These are phyloP conservation scores for Leccinum olivaceopallidum DNA, from an alignment of 768 basidiomycete genomes.

Conservation along the genomic window DNA sequence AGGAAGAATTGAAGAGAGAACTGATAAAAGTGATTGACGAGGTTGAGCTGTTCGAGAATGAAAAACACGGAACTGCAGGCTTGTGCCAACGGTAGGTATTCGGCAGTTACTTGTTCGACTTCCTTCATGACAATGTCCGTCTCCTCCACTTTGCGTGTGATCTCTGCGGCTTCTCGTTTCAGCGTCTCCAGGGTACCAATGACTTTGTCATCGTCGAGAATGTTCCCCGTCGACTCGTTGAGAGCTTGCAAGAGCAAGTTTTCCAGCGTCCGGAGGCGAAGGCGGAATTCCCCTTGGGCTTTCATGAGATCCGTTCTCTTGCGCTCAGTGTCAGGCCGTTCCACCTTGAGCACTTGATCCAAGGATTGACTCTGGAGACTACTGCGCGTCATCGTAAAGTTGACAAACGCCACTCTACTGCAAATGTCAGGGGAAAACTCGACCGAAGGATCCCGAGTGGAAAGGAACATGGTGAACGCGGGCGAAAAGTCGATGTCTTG, in stretches of 20 bases:
- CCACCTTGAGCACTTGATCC: conserved; percentile 95
- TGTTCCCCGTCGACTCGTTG: conserved; percentile 96
- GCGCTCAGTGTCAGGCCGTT: conserved; percentile 94
- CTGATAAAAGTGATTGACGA: conserved; percentile 97
- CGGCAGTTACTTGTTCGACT: conserved; percentile 92
- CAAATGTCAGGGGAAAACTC: conserved; percentile 99
- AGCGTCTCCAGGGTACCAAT: conserved; percentile 94
- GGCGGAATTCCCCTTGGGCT: conserved; percentile 95
- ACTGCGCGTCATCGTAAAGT: conserved; percentile 98
- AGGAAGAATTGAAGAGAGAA: conserved; percentile 98
- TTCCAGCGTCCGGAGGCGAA: conserved; percentile 90
- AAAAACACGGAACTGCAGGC: conserved; percentile 98
- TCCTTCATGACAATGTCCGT: conserved; percentile 96
- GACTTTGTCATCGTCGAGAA: conserved; percentile 98
- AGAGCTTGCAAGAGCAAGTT: conserved; percentile 91
- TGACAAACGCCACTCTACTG: conserved; percentile 94
- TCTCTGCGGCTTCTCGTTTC: conserved; percentile 95
- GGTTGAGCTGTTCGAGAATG: conserved; percentile 90
- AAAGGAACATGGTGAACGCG: conserved; percentile 99
- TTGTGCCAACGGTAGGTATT: conserved; percentile 92
- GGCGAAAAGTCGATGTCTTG: conserved; percentile 99
- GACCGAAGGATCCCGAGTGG: conserved; percentile 94
- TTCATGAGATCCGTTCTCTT: conserved; percentile 97
- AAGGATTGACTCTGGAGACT: conserved; percentile 98
- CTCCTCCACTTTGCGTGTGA: conserved; percentile 94